A percentile compares a stretch with the other conserved stretches of the same genome.
Conservation (phyloP, 139 green algal species). For the Micromonas commoda region DNA sequence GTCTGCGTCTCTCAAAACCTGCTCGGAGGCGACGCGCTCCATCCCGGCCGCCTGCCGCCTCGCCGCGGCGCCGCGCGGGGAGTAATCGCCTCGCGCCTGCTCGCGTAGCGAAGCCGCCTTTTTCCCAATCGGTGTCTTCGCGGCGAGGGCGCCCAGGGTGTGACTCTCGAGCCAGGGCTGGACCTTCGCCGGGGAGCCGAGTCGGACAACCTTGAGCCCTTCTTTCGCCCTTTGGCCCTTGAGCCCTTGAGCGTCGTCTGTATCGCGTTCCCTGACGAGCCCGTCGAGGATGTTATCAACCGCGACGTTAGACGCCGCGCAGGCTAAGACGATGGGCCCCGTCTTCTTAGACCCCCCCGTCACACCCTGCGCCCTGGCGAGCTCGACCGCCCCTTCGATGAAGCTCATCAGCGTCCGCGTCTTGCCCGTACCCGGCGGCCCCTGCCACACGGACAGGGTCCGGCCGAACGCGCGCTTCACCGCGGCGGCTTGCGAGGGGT, state of each 20-base stretch:
- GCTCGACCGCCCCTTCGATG: neutral
- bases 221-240: slow-evolving; percentile 56
- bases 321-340: slow-evolving; percentile 13
- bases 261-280: slow-evolving; percentile 10
- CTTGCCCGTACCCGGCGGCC: slow-evolving; percentile 33
- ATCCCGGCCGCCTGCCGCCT: neutral
- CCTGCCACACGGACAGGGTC: slow-evolving; percentile 21
- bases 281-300: slow-evolving; percentile 66
- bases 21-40: neutral
- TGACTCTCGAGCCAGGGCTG: neutral
- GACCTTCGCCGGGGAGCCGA: slow-evolving; percentile 51
- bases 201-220: slow-evolving; percentile 58
- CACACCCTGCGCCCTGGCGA: neutral
- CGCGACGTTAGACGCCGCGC: slow-evolving; percentile 44
- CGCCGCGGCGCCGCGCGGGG: neutral
- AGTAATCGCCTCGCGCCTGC: neutral
- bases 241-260: too few species aligned
- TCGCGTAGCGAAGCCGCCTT: neutral
- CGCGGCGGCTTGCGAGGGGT: slow-evolving; percentile 23
- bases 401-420: slow-evolving; percentile 31
- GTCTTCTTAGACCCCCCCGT: neutral
- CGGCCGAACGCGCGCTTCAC: slow-evolving; percentile 13
- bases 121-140: neutral
- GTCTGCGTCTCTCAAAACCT: slow-evolving; percentile 30
- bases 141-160: neutral